phyloP scores from a whole-genome alignment of 2,329 filamentous ascomycete species.

The Colletotrichum horii region DNA sequence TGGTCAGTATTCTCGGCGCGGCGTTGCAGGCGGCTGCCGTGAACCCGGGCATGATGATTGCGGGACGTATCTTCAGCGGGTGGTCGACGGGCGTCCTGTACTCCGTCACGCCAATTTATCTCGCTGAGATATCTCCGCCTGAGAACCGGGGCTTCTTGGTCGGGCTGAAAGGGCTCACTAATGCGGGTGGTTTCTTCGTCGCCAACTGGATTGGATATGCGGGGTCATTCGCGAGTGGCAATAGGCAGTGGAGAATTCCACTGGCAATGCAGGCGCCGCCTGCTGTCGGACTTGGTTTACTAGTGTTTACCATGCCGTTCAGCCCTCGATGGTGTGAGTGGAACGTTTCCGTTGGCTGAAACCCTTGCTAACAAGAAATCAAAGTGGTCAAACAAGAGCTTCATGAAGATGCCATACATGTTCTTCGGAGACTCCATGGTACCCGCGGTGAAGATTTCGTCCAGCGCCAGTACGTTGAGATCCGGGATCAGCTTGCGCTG shows the following conservation, averaged over 20 bases:
- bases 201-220: background rate
- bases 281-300: accelerated
- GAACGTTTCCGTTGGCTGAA: accelerated
- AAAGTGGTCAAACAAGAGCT: background rate
- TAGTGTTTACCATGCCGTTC: background rate
- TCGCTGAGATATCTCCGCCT: background rate
- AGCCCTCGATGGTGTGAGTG: background rate
- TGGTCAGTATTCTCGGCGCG: background rate
- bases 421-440: background rate
- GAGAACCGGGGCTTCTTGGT: background rate
- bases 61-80: background rate
- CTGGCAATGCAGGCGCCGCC: background rate
- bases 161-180: background rate
- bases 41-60: background rate
- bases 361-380: background rate
- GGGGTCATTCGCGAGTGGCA: background rate
- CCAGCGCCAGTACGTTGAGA: background rate
- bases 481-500: background rate
- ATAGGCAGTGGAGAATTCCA: background rate
- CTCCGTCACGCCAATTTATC: background rate
- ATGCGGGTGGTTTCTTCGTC: background rate
- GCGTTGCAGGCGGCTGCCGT: background rate
- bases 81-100: background rate
- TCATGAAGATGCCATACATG: background rate
- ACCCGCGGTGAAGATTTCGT: background rate